phyloP scores from a whole-genome alignment of 768 basidiomycete genomes.

The Suillus subluteus region DNA sequence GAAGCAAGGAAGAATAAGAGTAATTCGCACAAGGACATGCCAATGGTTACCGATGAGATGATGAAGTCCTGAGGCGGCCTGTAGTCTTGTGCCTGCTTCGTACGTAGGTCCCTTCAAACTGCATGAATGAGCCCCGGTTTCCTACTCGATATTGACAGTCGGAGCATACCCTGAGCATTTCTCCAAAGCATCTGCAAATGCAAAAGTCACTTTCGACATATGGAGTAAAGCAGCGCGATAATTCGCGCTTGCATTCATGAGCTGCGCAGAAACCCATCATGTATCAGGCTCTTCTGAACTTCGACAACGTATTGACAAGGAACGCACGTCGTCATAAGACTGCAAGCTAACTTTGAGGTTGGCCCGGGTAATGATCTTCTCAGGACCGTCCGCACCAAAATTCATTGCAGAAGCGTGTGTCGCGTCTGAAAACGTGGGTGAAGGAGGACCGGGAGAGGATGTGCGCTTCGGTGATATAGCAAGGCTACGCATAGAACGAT shows the following conservation, averaged over 20 bases:
- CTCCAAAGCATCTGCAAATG: conserved; percentile 87
- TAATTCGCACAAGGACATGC: conserved; percentile 76
- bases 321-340: conserved; percentile 78
- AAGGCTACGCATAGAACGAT: conserved; percentile 61
- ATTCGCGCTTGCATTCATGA: conserved; percentile 72
- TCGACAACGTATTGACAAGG: conserved; percentile 5
- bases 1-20: conserved; percentile 13
- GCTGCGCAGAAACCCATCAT: conserved; percentile 43
- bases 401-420: conserved; percentile 80
- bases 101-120: conserved; percentile 82
- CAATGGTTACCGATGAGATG: conserved; percentile 92
- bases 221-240: conserved; percentile 82
- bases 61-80: conserved; percentile 87
- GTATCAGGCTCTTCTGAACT: conserved; percentile 19
- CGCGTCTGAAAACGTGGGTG: conserved; percentile 82
- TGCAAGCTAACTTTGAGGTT: conserved; percentile 79
- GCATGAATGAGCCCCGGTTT: conserved; percentile 9
- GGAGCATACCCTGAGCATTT: conserved; percentile 73
- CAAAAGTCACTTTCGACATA: conserved; percentile 82
- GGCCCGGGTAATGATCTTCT: conserved; percentile 81
- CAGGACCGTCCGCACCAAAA: conserved; percentile 73
- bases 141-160: background rate
- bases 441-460: conserved; percentile 65
- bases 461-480: conserved; percentile 49
- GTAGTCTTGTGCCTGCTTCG: conserved; percentile 79